phyloP scores from a whole-genome alignment of 352 stramenopile genomes.

The Pythium coloratum region DNA sequence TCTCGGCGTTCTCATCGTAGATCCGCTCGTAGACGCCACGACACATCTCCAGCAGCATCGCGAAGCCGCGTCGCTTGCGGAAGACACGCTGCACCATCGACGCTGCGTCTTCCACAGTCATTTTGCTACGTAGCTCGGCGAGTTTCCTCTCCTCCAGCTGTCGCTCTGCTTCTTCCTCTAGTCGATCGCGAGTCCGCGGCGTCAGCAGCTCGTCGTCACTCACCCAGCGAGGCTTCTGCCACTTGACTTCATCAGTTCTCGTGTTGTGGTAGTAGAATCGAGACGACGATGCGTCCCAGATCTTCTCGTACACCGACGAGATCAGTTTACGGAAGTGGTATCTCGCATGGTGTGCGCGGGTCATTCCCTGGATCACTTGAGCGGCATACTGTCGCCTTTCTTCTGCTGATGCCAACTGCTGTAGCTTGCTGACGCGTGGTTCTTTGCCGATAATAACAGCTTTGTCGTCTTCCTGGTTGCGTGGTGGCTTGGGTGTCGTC shows the following conservation, averaged over 20 bases:
- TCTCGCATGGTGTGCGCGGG: slow-evolving; percentile 48
- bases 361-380: slow-evolving; percentile 55
- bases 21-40: slow-evolving; percentile 67
- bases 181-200: slow-evolving; percentile 38
- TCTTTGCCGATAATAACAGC: neutral
- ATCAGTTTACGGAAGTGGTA: slow-evolving; percentile 53
- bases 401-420: neutral
- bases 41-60: slow-evolving; percentile 42
- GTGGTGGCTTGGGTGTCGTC: neutral
- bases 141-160: slow-evolving; percentile 6
- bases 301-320: slow-evolving; percentile 80
- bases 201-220: slow-evolving; percentile 62
- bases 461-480: slow-evolving; percentile 11
- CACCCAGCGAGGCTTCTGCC: slow-evolving; percentile 66
- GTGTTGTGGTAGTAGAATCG: slow-evolving; percentile 86
- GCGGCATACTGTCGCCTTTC: slow-evolving; percentile 29
- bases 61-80: slow-evolving; percentile 46
- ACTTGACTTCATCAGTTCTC: slow-evolving; percentile 63
- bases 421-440: slow-evolving; percentile 16
- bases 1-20: slow-evolving; percentile 48
- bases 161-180: slow-evolving; percentile 13
- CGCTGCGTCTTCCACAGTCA: slow-evolving; percentile 43
- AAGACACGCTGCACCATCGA: slow-evolving; percentile 61
- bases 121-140: neutral
- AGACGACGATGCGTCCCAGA: slow-evolving; percentile 50